Percentiles rank a stretch among this genome's conserved stretches.
phyloP scores from a whole-genome alignment of 2,329 filamentous ascomycete genomes.

The Pseudogymnoascus sp. region DNA sequence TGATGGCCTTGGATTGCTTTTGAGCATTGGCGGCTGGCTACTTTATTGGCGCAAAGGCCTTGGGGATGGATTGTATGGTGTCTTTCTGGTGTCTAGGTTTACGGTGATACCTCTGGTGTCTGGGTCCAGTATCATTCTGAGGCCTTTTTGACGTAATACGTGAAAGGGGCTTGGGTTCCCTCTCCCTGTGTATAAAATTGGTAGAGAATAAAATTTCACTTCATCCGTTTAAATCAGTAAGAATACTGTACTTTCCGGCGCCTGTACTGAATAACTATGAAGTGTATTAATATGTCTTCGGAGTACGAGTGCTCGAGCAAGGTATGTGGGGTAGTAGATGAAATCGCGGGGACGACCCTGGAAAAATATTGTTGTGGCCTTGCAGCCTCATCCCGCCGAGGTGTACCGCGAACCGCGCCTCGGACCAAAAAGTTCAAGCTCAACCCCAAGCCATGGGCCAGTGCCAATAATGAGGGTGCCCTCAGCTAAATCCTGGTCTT shows the following conservation, averaged over 20 bases:
- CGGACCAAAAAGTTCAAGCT: background rate
- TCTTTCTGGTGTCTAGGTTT: background rate
- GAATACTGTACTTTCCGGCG: background rate
- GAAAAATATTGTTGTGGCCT: slow-evolving; percentile 5
- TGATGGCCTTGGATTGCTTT: background rate
- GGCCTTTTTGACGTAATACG: background rate
- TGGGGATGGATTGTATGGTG: background rate
- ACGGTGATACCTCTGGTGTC: background rate
- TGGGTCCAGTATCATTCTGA: background rate
- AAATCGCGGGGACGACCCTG: slow-evolving; percentile 2
- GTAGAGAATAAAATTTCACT: background rate
- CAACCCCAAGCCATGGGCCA: slow-evolving; percentile 5
- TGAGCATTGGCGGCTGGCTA: background rate
- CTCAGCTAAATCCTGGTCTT: slow-evolving; percentile 54
- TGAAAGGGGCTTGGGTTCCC: slow-evolving; percentile 6
- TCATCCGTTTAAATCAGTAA: background rate
- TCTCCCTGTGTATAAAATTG: background rate
- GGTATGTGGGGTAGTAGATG: background rate
- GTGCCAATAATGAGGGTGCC: slow-evolving; percentile 4
- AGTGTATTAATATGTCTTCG: background rate
- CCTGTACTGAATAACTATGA: background rate
- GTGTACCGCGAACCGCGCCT: background rate
- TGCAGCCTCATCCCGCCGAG: slow-evolving; percentile 1
- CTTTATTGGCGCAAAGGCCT: slow-evolving; percentile 1
- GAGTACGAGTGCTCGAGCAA: background rate